Evolutionary conservation across 768 basidiomycete genomes (phyloP), one percentile per base, ranked within the genome.

Genomic region (Sarcomyxa edulis): DNA sequence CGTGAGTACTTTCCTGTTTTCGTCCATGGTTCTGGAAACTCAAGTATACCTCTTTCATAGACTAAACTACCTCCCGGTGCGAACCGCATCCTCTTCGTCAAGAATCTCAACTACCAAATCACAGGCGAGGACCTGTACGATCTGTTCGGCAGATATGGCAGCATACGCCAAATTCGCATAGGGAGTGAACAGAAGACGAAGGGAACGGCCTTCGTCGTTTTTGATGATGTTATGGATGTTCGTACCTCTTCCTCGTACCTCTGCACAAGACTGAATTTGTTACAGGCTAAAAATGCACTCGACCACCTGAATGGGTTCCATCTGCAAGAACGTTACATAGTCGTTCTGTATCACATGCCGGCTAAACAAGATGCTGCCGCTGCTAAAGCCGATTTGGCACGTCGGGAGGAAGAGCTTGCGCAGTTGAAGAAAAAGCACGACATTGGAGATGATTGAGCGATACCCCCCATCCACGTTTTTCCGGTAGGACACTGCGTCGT

Each of bases 251-350:
- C 32, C 21, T 42, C 20, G 23, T 8, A 30, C 19, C 25, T 19
- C 10, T 2, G 11, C 26, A 26, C 30, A 36, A 35, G 18, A 35
- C 38, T 49, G 28, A 55, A 32, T 37, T 35, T 26, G 28, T 34
- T 38, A 9, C 53, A 96, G 89, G 95, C 95, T 15, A 95, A 96
- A 63, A 93, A 94, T 54, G 95, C 95, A 0, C 77, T 96, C 40
- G 94, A 94, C 55, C 93, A 96, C 60, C 61, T 98, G 54, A 98
- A 98, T 51, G 95, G 95, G 31, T 99, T 99, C 68, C 95, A 99
- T 66, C 61, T 99, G 42, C 92, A 93, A 66, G 95, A 96, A 62
- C 85, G 95, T 18, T 99, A 98, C 63, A 95, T 99, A 37, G 95
- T 99, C 41, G 95, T 98, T 7, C 68, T 97, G 20, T 98, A 95